Evolutionary conservation across 2,329 filamentous ascomycete genomes (phyloP), one percentile per base, ranked within the genome.

Genomic region (Exophiala bonariae): DNA sequence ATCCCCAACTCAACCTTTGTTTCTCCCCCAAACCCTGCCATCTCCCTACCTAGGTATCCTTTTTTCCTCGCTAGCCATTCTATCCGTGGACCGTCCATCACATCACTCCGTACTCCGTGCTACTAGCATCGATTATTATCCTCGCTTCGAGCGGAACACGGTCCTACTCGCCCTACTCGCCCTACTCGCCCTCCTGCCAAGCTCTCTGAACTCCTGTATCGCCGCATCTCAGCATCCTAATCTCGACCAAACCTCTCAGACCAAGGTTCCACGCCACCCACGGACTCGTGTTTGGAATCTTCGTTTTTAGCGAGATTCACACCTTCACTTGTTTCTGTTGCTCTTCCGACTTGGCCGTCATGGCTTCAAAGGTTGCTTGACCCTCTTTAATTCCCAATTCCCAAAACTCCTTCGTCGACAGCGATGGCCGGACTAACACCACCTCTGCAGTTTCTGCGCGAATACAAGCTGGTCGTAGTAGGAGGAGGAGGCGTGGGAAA

Each of bases 401-500:
- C 30, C 19, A 36, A n/a, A n/a, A n/a, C n/a, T 41, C 32, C 41
- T 36, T 41, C 26, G 22, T 34, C 11, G 30, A 22, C 31, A 28
- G 34, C 28, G 41, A 55, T 52, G 42, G 45, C 54, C 17, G 32
- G 52, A 74, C 75, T 44, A 75, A 69, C 44, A 36, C 41, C 41
- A 19, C 48, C 47, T 14, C 17, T 48, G 19, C 49, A 92, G 86
- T 92, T 91, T 67, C 76, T 92, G 68, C 80, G 88, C 81, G 88
- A 93, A 76, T 95, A 96, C 74, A 95, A 95, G 76, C 75, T 96
- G 74, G 93, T 99, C 53, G 93, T 97, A 54, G 91, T 99, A 59
- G 93, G 93, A 63, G 93, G 95, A 64, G 93, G 93, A 80, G 93
- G 93, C 71, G 93, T 99, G 59, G 93, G 93, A 76, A 99, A 99